Evolutionary conservation across 495 filamentous ascomycete species (phyloP).

Genomic region (Daldinia grandis): DNA sequence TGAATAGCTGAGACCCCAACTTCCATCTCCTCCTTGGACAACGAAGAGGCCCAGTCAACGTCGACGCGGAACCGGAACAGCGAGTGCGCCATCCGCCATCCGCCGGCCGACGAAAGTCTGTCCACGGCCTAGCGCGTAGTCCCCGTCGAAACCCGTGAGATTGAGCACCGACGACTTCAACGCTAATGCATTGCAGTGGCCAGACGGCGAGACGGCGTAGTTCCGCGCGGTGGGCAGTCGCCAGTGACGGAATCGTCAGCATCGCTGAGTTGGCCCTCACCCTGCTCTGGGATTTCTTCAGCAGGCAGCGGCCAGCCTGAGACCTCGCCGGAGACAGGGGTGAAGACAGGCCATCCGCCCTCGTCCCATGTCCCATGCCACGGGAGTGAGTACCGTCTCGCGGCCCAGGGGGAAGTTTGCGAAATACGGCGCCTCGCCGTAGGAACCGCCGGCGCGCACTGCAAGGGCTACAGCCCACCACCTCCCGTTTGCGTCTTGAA

Average conservation of each 20-base stretch:
- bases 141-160: background rate
- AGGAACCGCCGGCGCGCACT: background rate
- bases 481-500: background rate
- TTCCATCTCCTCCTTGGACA: background rate
- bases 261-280: background rate
- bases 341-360: background rate
- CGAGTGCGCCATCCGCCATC: background rate
- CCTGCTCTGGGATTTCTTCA: background rate
- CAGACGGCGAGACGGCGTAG: background rate
- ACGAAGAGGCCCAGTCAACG: background rate
- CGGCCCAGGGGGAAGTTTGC: slow-evolving; percentile 33
- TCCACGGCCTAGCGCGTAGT: background rate
- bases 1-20: background rate
- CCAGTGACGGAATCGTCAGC: background rate
- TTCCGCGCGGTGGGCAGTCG: too few species aligned
- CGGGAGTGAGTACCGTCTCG: slow-evolving; percentile 37
- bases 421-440: slow-evolving; percentile 8
- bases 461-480: background rate
- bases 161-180: background rate
- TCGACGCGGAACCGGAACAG: background rate
- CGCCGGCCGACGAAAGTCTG: background rate
- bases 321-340: background rate
- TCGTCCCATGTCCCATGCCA: slow-evolving; percentile 26
- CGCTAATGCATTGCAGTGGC: background rate
- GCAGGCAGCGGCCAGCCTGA: background rate